Conservation (phyloP, 345 rosid species). For the Murraya paniculata region DNA sequence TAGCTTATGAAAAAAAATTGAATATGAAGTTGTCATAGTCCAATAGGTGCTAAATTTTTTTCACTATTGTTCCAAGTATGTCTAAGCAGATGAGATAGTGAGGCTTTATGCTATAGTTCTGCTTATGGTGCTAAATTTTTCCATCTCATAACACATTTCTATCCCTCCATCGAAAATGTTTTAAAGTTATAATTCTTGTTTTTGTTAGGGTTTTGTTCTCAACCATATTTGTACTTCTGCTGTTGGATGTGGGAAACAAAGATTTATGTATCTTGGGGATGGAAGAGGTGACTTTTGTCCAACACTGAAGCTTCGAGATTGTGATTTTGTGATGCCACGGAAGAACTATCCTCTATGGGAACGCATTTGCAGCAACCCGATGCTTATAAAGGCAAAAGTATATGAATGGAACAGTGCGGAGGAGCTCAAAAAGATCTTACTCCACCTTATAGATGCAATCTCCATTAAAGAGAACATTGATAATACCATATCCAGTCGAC, state of each 20-base stretch:
- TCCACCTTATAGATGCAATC: constrained; percentile 39
- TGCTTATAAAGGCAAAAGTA: constrained; percentile 60
- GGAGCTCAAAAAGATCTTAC: constrained; percentile 50
- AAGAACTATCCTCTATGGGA: constrained; percentile 64
- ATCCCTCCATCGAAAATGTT: neutral
- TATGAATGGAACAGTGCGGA: constrained; percentile 68
- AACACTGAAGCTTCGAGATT: constrained; percentile 50
- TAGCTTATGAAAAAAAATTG: neutral
- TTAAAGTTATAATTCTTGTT: neutral
- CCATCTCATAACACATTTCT: neutral
- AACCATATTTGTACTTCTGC: constrained; percentile 39
- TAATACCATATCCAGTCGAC: constrained; percentile 1
- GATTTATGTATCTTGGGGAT: constrained; percentile 74
- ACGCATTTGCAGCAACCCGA: constrained; percentile 31
- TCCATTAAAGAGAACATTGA: constrained; percentile 10
- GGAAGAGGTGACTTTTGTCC: constrained; percentile 88
- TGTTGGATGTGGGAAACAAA: constrained; percentile 22
- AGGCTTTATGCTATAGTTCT: neutral
- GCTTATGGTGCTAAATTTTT: neutral
- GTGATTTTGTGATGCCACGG: constrained; percentile 73
- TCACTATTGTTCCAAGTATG: neutral
- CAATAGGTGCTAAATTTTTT: no score
- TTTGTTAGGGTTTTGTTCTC: constrained; percentile 60
- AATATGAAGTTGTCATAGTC: neutral
- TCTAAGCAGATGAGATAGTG: neutral